Percentiles rank a stretch among this genome's conserved stretches.
These are phyloP conservation scores for Bocquillonia castaneifolia DNA, from an alignment of 441 rosid genomes.

Conservation along the genomic window DNA sequence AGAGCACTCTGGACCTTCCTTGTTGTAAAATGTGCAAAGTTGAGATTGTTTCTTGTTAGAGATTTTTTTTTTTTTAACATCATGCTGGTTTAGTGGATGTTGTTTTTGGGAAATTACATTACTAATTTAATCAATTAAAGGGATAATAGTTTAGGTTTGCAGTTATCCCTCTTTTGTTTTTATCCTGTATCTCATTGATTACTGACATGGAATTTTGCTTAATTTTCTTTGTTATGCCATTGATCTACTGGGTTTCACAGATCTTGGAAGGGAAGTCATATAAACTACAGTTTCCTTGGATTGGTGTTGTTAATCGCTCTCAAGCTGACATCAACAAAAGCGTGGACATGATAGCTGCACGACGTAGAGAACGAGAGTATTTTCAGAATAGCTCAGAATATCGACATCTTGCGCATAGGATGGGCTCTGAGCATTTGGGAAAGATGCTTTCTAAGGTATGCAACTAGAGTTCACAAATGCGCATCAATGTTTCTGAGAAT, in stretches of 20 bases:
- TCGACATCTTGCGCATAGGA: constrained; percentile 61
- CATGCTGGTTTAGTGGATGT: not conserved
- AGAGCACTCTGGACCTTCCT: not conserved
- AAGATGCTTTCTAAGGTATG: constrained; percentile 88
- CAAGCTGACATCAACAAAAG: constrained; percentile 96
- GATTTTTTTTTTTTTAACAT: not conserved
- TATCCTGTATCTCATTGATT: constrained; percentile 2
- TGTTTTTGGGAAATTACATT: not conserved
- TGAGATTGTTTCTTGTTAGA: not conserved
- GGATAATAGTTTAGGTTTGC: not conserved
- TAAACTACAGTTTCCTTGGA: constrained; percentile 81
- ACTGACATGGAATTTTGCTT: constrained; percentile 1
- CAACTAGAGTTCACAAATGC: not conserved
- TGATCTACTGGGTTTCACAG: constrained; percentile 34
- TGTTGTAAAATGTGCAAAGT: not conserved
- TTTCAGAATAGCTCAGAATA: constrained; percentile 58
- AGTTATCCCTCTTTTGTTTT: not conserved
- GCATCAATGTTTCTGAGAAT: not conserved
- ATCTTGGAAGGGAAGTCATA: constrained; percentile 86
- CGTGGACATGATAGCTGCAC: constrained; percentile 96
- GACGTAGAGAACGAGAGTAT: constrained; percentile 76
- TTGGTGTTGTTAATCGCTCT: constrained; percentile 93
- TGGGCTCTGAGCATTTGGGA: constrained; percentile 90
- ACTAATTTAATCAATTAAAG: not conserved
- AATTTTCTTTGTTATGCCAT: constrained; percentile 8